phyloP scores from a whole-genome alignment of 2,329 filamentous ascomycete genomes.

The Elsinoe fawcettii region DNA sequence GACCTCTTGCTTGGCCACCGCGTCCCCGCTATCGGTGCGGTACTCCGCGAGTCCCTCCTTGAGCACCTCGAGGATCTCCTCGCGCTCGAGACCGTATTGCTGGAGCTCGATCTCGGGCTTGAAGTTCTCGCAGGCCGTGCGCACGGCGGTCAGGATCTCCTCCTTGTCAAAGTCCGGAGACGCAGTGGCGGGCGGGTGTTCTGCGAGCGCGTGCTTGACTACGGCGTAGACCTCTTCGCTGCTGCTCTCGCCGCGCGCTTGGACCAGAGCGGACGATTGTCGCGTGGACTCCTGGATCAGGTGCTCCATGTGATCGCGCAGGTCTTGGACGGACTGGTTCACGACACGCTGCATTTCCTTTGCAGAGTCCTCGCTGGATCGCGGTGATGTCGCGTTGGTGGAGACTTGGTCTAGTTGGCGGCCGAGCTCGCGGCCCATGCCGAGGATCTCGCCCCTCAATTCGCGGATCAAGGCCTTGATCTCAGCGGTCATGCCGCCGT shows the following conservation, averaged over 20 bases:
- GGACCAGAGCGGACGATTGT: slow-evolving; percentile 20
- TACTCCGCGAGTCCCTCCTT: slow-evolving; percentile 79
- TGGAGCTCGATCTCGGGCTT: slow-evolving; percentile 89
- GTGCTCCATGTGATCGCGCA: slow-evolving; percentile 76
- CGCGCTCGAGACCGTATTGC: slow-evolving; percentile 80
- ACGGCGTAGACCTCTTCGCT: slow-evolving; percentile 81
- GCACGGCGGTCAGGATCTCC: slow-evolving; percentile 77
- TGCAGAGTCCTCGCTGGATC: slow-evolving; percentile 37
- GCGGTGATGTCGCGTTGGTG: slow-evolving; percentile 38
- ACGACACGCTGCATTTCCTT: slow-evolving; percentile 71
- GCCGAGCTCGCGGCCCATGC: slow-evolving; percentile 87
- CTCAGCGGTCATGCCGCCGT: slow-evolving; percentile 81
- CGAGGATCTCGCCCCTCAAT: slow-evolving; percentile 81
- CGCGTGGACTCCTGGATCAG: slow-evolving; percentile 68
- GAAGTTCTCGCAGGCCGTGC: slow-evolving; percentile 87
- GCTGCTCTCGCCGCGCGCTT: slow-evolving; percentile 25
- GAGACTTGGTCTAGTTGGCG: slow-evolving; percentile 61
- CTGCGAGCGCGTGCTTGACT: slow-evolving; percentile 63
- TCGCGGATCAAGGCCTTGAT: slow-evolving; percentile 87
- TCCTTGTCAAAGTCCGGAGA: slow-evolving; percentile 44
- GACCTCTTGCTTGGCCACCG: slow-evolving; percentile 65
- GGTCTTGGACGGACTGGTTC: slow-evolving; percentile 68
- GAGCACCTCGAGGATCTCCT: slow-evolving; percentile 81
- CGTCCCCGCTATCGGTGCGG: slow-evolving; percentile 42
- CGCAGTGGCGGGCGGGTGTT: slow-evolving; percentile 40